Evolutionary conservation across 1,284 basidiomycete species (phyloP), one percentile per base, ranked within the genome.

Genomic region (Microbotryomycetes sp.): DNA sequence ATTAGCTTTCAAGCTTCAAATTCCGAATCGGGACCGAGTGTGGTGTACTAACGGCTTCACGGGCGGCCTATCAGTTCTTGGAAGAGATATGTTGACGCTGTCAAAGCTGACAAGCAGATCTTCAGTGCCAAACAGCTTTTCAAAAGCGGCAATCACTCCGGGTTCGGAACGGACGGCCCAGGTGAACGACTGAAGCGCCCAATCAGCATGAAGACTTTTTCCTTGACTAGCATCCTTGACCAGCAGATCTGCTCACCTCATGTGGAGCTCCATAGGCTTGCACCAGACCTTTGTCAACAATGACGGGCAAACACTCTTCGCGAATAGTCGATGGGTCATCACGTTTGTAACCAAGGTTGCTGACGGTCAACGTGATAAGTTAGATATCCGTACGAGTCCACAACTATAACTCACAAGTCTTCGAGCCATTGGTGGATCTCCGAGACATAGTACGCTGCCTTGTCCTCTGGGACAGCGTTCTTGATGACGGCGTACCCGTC

Each of bases 121-220:
- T 26, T 77, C 70, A 2, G 76, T 78, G 16, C 73, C 74, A 74
- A 76, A 77, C 49, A 78, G 71, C 52, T 76, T 71, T 53, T 71
- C 66, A 58, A 77, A 78, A 4, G 67, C 65, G 29, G 75, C 71
- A 42, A 77, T 69, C 12, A 77, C 64, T 1, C 60, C 73, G 2
- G 71, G 71, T 64, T 77, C 76, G 77, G 74, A 65, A 77, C 76
- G 65, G 77, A 76, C 12, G 68, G 72, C 16, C 71, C 70, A 12
- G 66, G 75, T 59, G 75, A 68, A 47, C 74, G 59, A 60, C 73
- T 70, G 66, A 71, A 74, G 45, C 76, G 54, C 3, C 65, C 64
- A n/a, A 6, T 16, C n/a, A 16, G 45, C 29, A 14, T 15, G 14
- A n/a, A 53, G 26, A 23, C 56, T 29, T n/a, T 19, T 28, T 23